Conservation (phyloP, 1,284 basidiomycete genomes). For the Tetrapyrgos nigripes region DNA sequence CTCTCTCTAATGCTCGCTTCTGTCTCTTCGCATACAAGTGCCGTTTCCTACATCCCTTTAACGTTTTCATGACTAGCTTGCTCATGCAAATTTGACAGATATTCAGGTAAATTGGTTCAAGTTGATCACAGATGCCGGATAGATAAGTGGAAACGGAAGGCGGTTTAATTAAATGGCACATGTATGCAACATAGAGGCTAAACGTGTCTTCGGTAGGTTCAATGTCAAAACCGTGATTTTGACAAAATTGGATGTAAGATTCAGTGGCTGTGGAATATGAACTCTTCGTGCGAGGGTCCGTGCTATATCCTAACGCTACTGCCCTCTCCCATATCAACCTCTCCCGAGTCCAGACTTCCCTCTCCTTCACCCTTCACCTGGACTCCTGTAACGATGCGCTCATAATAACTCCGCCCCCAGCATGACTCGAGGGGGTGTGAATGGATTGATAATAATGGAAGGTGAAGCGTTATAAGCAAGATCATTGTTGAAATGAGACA, state of each 20-base stretch:
- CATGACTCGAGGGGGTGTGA: slow-evolving; percentile 29
- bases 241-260: slow-evolving; percentile 36
- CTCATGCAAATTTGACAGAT: slow-evolving; percentile 5
- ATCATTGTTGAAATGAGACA: slow-evolving; percentile 21
- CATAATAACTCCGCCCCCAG: slow-evolving; percentile 30
- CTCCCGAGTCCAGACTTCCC: slow-evolving; percentile 25
- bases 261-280: slow-evolving; percentile 32
- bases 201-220: slow-evolving; percentile 38
- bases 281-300: slow-evolving; percentile 15
- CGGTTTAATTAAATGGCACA: slow-evolving; percentile 30
- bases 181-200: slow-evolving; percentile 30
- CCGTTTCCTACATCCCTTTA: slow-evolving; percentile 14
- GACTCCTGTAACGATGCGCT: not conserved
- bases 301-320: slow-evolving; percentile 24
- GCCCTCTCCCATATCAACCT: slow-evolving; percentile 21
- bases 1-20: slow-evolving; percentile 12
- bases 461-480: not conserved
- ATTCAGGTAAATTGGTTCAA: slow-evolving; percentile 29
- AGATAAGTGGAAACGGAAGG: slow-evolving; percentile 32
- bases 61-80: slow-evolving; percentile 22
- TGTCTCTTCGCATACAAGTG: not conserved
- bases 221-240: slow-evolving; percentile 34
- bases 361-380: slow-evolving; percentile 22
- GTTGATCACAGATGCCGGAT: slow-evolving; percentile 31
- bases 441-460: slow-evolving; percentile 10